These are phyloP conservation scores for Diphasiastrum complanatum DNA, from an alignment of 83 land plant genomes.

Conservation along the genomic window DNA sequence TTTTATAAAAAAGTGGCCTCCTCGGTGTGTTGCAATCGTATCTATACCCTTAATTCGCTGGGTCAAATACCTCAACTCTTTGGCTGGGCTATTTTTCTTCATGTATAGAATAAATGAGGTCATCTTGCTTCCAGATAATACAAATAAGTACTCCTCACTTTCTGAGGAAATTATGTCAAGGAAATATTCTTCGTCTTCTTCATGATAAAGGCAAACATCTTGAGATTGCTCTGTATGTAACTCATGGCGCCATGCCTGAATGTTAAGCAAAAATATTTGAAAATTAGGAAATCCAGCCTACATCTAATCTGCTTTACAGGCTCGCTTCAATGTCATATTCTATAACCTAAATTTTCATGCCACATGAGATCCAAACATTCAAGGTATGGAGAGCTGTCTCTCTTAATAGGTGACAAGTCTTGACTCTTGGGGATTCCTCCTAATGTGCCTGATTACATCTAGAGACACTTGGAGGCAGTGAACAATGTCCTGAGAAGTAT, in stretches of 20 bases:
- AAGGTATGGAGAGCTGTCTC: too few relatives aligned
- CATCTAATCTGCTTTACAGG: too few relatives aligned
- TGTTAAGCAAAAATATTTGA: conserved; percentile 9
- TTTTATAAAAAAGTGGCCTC: conserved; percentile 75
- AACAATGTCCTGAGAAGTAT: too few relatives aligned
- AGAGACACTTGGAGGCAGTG: too few relatives aligned
- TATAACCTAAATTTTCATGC: too few relatives aligned
- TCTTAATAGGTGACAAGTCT: too few relatives aligned
- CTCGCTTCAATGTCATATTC: too few relatives aligned
- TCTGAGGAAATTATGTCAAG: conserved; percentile 70
- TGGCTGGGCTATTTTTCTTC: conserved; percentile 43
- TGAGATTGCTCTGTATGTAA: conserved; percentile 60
- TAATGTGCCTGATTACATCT: too few relatives aligned
- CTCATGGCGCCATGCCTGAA: conserved; percentile 84
- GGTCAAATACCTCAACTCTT: conserved; percentile 57
- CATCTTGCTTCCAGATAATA: conserved; percentile 66
- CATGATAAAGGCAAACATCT: conserved; percentile 80
- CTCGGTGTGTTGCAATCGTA: conserved; percentile 71
- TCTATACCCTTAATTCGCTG: conserved; percentile 72
- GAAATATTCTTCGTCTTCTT: conserved; percentile 69
- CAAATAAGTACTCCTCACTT: conserved; percentile 72
- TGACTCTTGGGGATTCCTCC: too few relatives aligned
- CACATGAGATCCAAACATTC: too few relatives aligned
- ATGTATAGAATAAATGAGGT: conserved; percentile 70
- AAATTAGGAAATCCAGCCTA: not conserved